Evolutionary conservation across 768 basidiomycete species (phyloP).

Genomic region (Hydnum rufescens): DNA sequence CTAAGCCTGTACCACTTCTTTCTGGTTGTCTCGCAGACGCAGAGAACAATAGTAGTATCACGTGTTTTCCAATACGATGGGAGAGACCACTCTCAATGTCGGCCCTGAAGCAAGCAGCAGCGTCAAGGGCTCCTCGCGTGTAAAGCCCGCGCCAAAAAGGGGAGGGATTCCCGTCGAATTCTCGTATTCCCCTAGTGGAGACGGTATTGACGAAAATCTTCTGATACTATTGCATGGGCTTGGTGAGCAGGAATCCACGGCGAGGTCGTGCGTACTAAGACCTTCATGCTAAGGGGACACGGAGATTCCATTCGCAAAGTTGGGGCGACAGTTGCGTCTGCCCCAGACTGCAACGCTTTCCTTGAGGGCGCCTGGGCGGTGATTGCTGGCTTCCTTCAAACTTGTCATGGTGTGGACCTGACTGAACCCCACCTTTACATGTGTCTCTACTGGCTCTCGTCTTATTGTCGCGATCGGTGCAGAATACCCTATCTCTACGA

Average conservation of each 20-base stretch:
- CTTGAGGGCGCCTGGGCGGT: constrained; percentile 61
- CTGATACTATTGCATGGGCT: constrained; percentile 72
- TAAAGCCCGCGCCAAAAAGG: constrained; percentile 5
- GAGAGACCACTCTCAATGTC: not conserved
- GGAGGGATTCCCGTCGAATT: constrained; percentile 20
- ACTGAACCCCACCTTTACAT: constrained; percentile 12
- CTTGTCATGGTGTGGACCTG: constrained; percentile 4
- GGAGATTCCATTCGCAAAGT: constrained; percentile 49
- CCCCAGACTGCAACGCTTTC: constrained; percentile 80
- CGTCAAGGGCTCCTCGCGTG: not conserved
- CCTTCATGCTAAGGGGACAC: constrained; percentile 47
- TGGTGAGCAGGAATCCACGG: constrained; percentile 27
- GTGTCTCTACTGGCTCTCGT: not conserved
- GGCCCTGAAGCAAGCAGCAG: not conserved
- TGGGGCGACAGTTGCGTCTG: constrained; percentile 56
- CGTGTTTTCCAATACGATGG: too few species aligned
- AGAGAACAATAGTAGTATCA: too few species aligned
- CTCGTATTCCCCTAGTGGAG: constrained; percentile 50
- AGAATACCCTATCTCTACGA: constrained; percentile 59
- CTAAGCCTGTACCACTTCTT: too few species aligned
- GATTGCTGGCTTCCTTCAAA: not conserved
- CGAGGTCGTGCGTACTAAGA: not conserved
- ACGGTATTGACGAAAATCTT: constrained; percentile 74
- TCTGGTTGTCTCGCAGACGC: too few species aligned
- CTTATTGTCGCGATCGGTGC: constrained; percentile 4